Evolutionary conservation across 2,329 filamentous ascomycete genomes (phyloP), one percentile per base, ranked within the genome.

Genomic region (Xylaria sp.): DNA sequence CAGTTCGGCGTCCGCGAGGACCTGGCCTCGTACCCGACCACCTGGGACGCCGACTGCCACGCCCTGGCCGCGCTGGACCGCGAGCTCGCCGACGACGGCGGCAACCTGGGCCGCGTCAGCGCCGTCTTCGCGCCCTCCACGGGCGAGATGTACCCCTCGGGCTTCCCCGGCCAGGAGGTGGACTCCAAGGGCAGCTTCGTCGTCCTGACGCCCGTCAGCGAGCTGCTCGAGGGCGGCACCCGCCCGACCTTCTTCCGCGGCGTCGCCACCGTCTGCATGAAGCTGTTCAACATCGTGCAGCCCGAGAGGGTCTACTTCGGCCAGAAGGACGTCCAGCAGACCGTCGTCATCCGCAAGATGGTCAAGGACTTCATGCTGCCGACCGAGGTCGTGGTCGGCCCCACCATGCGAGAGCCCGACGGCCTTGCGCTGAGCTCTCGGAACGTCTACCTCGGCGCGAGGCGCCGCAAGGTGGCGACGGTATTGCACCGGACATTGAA

Each of bases 261-360:
- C 38, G 94, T 99, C 29, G 92, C 94, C 18, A 99, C 94, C 1
- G 89, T 99, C 1, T 97, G 92, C 76, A 94, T 93, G 84, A 99
- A 95, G 74, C 76, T 95, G 13, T 93, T 95, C 75, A 92, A 92
- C 67, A 90, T 92, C 50, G 86, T 91, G 42, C 80, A 85, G 60
- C 88, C 91, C 3, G 88, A 92, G 52, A 82, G 82, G 41, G 90
- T 91, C 4, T 94, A 94, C 75, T 97, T 99, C 76, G 94, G 94
- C 3, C 94, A 97, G 73, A 99, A 99, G 76, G 94, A 99, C 71
- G 86, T 97, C 18, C 94, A 99, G 77, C 94, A 99, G 75, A 96
- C 92, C 0, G 90, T 96, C 17, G 84, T 99, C 9, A 90, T 99
- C 66, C 87, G 85, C 66, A 85, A 89, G 41, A 86, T 99, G 84